A percentile compares a stretch with the other conserved stretches of the same genome.
Evolutionary conservation across 2,329 filamentous ascomycete species (phyloP).

Genomic region (Rhytidhysteron rufulum): DNA sequence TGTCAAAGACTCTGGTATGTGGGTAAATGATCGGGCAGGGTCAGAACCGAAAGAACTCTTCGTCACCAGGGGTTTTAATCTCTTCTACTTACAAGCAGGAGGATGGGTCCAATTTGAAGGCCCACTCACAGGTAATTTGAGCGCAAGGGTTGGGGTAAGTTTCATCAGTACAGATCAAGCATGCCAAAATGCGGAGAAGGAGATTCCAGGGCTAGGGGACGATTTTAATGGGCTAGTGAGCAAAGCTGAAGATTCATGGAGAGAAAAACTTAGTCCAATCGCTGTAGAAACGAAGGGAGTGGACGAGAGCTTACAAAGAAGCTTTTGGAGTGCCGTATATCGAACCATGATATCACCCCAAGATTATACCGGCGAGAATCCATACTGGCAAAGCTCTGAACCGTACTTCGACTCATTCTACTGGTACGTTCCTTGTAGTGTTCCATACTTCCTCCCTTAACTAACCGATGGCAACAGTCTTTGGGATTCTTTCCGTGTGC

Average conservation of each 20-base stretch:
- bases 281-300: conserved; percentile 33
- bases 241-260: conserved; percentile 40
- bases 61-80: conserved; percentile 32
- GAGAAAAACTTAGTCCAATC: conserved; percentile 37
- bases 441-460: not conserved
- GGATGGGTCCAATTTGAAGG: conserved; percentile 49
- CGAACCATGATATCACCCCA: conserved; percentile 45
- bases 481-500: conserved; percentile 46
- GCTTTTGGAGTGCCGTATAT: conserved; percentile 45
- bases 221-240: conserved; percentile 55
- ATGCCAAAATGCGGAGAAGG: conserved; percentile 63
- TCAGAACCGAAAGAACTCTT: conserved; percentile 39
- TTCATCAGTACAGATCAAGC: conserved; percentile 65
- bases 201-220: conserved; percentile 59
- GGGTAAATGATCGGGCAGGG: conserved; percentile 52
- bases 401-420: conserved; percentile 56
- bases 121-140: conserved; percentile 52
- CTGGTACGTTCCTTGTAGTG: conserved; percentile 43
- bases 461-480: conserved; percentile 20
- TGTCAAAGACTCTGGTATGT: conserved; percentile 53
- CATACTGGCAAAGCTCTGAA: conserved; percentile 41
- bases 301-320: conserved; percentile 33
- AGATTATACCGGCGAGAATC: conserved; percentile 47
- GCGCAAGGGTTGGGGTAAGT: conserved; percentile 64
- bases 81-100: conserved; percentile 31